These are phyloP conservation scores for Corrigiola litoralis DNA, from an alignment of 179 eudicot species.

Conservation along the genomic window DNA sequence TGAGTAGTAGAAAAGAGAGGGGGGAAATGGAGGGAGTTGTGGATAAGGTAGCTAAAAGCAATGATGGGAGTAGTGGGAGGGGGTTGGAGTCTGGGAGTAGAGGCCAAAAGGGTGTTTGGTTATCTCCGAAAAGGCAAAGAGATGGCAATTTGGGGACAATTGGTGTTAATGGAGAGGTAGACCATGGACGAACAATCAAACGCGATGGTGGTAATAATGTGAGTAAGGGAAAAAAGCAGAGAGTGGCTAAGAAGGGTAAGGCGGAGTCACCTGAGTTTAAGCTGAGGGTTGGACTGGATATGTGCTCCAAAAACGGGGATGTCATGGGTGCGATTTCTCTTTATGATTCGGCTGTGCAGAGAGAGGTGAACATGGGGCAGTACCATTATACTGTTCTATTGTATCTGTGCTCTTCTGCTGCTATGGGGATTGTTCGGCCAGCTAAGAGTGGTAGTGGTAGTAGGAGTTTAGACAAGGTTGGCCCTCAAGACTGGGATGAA, in stretches of 20 bases:
- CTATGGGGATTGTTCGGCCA: slow-evolving; percentile 65
- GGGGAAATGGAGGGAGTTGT: background rate
- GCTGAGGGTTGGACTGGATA: slow-evolving; percentile 57
- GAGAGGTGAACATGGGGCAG: slow-evolving; percentile 49
- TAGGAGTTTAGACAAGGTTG: slow-evolving; percentile 39
- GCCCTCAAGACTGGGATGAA: slow-evolving; percentile 4
- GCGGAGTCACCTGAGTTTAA: slow-evolving; percentile 30
- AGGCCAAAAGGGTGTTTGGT: slow-evolving; percentile 12
- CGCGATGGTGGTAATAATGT: slow-evolving; percentile 9
- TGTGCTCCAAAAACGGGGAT: slow-evolving; percentile 79
- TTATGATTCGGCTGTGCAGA: slow-evolving; percentile 56
- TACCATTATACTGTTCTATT: slow-evolving; percentile 70
- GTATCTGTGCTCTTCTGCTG: slow-evolving; percentile 94
- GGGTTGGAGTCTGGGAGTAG: background rate
- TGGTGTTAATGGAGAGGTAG: slow-evolving; percentile 14
- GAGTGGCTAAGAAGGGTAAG: slow-evolving; percentile 38
- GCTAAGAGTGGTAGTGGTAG: slow-evolving; percentile 70
- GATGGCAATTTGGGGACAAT: slow-evolving; percentile 16
- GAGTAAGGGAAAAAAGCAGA: slow-evolving; percentile 31
- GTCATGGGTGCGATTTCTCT: slow-evolving; percentile 70
- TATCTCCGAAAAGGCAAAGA: slow-evolving; percentile 24
- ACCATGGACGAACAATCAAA: slow-evolving; percentile 13
- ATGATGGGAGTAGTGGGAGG: background rate
- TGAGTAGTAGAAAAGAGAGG: slow-evolving; percentile 11
- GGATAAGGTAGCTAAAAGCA: background rate